Percentiles rank a stretch among this genome's conserved stretches.
phyloP scores from a whole-genome alignment of 1,284 basidiomycete genomes.

The Rhodofomes roseus region DNA sequence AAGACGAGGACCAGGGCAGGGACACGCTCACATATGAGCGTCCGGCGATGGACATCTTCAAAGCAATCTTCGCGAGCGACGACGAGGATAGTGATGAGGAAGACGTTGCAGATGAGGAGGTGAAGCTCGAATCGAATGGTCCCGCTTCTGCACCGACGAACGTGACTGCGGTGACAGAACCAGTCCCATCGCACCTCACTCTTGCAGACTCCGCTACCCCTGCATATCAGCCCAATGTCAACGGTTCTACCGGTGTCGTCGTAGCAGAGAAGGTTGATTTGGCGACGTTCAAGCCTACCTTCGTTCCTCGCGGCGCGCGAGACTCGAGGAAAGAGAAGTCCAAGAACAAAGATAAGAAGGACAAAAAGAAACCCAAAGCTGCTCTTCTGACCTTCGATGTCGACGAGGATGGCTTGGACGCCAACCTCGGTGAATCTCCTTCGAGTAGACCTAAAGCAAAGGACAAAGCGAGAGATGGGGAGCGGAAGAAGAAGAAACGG shows the following conservation, averaged over 20 bases:
- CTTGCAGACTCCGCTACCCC: conserved; percentile 4
- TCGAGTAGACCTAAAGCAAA: conserved; percentile 33
- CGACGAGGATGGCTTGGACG: conserved; percentile 47
- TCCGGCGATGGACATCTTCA: conserved; percentile 91
- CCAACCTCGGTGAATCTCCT: conserved; percentile 34
- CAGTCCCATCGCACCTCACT: conserved; percentile 8
- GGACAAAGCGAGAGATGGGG: conserved; percentile 24
- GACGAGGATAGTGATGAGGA: conserved; percentile 75
- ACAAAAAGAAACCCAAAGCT: conserved; percentile 37
- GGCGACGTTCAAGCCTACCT: conserved; percentile 75
- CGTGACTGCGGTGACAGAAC: neutral
- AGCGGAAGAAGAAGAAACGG: conserved; percentile 31
- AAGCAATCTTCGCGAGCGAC: conserved; percentile 91
- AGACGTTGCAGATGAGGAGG: conserved; percentile 34
- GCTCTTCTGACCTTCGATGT: conserved; percentile 67
- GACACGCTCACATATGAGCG: conserved; percentile 87
- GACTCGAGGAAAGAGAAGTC: conserved; percentile 29
- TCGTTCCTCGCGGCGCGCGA: conserved; percentile 55
- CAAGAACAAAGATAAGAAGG: conserved; percentile 37
- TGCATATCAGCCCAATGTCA: conserved; percentile 9
- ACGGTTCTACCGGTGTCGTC: conserved; percentile 11
- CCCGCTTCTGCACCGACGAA: conserved; percentile 6
- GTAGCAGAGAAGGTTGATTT: conserved; percentile 46
- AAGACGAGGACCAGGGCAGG: conserved; percentile 82
- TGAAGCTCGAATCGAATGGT: conserved; percentile 8